Percentiles rank a stretch among this genome's conserved stretches.
phyloP scores from a whole-genome alignment of 1,284 basidiomycete genomes.

The Laetiporus sulphureus region DNA sequence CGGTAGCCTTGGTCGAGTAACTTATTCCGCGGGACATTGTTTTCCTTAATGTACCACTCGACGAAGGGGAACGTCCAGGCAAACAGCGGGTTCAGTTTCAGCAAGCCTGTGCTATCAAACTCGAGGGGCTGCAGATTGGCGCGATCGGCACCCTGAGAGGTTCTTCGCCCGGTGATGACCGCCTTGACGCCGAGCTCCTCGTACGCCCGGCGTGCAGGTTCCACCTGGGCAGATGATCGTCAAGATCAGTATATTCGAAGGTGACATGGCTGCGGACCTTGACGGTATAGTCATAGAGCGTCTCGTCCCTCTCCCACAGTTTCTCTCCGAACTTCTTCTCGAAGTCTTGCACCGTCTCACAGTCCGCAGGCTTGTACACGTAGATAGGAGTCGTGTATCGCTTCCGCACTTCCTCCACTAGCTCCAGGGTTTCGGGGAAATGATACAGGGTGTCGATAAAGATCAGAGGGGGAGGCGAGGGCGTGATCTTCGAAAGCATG shows the following conservation, averaged over 20 bases:
- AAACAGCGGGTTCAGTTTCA: constrained; percentile 95
- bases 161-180: constrained; percentile 91
- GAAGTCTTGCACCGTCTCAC: constrained; percentile 68
- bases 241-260: not conserved
- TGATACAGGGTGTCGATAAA: constrained; percentile 98
- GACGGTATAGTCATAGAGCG: constrained; percentile 86
- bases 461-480: constrained; percentile 66
- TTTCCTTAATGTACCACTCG: constrained; percentile 78
- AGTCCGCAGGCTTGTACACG: constrained; percentile 77
- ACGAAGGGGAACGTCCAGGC: constrained; percentile 86
- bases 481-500: constrained; percentile 81
- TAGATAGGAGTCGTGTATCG: constrained; percentile 73
- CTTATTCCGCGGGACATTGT: constrained; percentile 87
- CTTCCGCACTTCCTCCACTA: constrained; percentile 75
- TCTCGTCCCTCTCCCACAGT: constrained; percentile 89
- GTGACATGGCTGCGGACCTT: constrained; percentile 51
- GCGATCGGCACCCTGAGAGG: constrained; percentile 88
- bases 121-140: constrained; percentile 82
- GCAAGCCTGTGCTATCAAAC: constrained; percentile 84
- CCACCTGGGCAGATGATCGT: constrained; percentile 51
- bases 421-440: constrained; percentile 87
- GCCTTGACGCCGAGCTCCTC: constrained; percentile 74
- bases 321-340: constrained; percentile 77
- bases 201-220: constrained; percentile 90
- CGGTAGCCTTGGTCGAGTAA: constrained; percentile 90